Percentiles rank a stretch among this genome's conserved stretches.
Conservation (phyloP, 345 rosid species). For the Pistacia integerrima region DNA sequence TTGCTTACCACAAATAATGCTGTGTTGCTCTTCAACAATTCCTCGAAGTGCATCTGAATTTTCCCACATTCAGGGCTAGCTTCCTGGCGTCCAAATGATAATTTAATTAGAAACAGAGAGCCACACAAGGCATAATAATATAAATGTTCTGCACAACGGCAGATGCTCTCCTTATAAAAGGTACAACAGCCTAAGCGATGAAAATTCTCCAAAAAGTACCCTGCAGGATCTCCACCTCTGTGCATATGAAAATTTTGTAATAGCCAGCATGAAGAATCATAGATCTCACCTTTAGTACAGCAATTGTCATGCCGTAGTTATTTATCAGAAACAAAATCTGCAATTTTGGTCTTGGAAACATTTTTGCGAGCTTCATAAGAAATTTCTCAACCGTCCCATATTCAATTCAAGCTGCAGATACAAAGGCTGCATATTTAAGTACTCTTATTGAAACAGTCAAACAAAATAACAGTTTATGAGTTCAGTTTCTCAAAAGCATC, state of each 20-base stretch:
- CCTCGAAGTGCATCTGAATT: conserved; percentile 91
- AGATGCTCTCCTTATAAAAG: neutral
- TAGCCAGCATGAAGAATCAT: neutral
- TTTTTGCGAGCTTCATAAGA: conserved; percentile 79
- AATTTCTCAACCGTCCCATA: conserved; percentile 88
- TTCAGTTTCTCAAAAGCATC: conserved; percentile 16
- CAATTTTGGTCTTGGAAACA: conserved; percentile 69
- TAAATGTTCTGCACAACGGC: neutral
- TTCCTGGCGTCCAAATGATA: conserved; percentile 52
- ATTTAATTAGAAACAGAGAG: conserved; percentile 17
- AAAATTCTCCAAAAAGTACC: neutral
- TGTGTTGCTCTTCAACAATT: conserved; percentile 86
- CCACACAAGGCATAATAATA: neutral
- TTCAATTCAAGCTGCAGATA: conserved; percentile 88
- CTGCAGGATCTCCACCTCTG: conserved; percentile 10
- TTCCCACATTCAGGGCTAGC: conserved; percentile 96
- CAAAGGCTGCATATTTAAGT: conserved; percentile 8
- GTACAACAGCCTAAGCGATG: neutral
- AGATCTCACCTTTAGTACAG: conserved; percentile 79
- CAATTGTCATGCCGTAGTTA: conserved; percentile 94
- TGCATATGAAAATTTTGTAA: conserved; percentile 1
- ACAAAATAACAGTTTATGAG: neutral
- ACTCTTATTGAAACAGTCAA: neutral
- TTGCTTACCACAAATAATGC: conserved; percentile 76
- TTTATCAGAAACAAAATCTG: conserved; percentile 90